Percentiles rank a stretch among this genome's conserved stretches.
Conservation (phyloP, 2,329 filamentous ascomycete genomes). For the Cytospora leucostoma region DNA sequence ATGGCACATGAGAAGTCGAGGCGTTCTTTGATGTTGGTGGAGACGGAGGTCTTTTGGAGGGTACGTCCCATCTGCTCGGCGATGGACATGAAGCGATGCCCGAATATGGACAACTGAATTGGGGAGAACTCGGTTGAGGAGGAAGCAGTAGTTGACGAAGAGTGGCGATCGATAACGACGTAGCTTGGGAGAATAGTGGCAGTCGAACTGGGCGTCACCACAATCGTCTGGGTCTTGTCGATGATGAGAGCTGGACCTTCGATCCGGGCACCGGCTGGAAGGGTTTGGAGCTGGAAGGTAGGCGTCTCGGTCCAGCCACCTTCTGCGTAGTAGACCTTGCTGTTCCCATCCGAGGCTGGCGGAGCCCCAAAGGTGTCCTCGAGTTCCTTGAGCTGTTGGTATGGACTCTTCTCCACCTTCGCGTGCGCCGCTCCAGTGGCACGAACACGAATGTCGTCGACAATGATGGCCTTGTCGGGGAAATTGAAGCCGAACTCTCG, state of each 20-base stretch:
- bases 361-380: background rate
- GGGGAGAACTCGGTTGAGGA: conserved; percentile 74
- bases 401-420: conserved; percentile 16
- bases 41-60: conserved; percentile 77
- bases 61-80: conserved; percentile 82
- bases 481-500: conserved; percentile 46
- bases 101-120: conserved; percentile 75
- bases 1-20: conserved; percentile 81
- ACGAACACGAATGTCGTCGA: conserved; percentile 47
- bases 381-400: conserved; percentile 14
- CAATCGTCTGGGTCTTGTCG: conserved; percentile 70
- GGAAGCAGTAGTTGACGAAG: conserved; percentile 54
- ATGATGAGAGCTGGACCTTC: conserved; percentile 68
- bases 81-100: conserved; percentile 80
- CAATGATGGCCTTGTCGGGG: conserved; percentile 39
- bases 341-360: conserved; percentile 17
- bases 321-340: conserved; percentile 29
- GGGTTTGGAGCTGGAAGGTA: conserved; percentile 66
- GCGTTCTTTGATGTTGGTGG: conserved; percentile 78
- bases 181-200: conserved; percentile 45
- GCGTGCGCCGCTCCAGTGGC: conserved; percentile 32
- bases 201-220: conserved; percentile 63
- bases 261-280: conserved; percentile 61
- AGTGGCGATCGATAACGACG: conserved; percentile 47
- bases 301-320: conserved; percentile 51